Percentiles rank a stretch among this genome's conserved stretches.
Conservation (phyloP, 352 stramenopile genomes). For the Elongisporangium undulatum region DNA sequence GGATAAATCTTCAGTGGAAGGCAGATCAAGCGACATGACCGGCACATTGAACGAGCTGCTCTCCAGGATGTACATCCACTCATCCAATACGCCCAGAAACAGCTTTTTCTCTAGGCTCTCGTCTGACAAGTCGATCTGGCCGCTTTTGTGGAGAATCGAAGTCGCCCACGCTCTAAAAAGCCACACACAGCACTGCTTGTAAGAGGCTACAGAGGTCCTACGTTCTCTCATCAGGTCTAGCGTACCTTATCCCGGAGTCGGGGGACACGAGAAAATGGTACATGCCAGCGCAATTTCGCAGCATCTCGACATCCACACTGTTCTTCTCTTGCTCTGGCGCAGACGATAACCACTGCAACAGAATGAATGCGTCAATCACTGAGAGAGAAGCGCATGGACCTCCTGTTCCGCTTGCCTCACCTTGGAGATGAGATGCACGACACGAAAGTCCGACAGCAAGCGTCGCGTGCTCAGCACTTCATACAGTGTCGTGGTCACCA, state of each 20-base stretch:
- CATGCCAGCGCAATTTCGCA: slow-evolving; percentile 61
- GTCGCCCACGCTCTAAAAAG: slow-evolving; percentile 60
- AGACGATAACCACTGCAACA: slow-evolving; percentile 36
- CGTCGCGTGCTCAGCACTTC: slow-evolving; percentile 74
- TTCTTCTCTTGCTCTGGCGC: slow-evolving; percentile 27
- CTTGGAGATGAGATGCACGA: slow-evolving; percentile 71
- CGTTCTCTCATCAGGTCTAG: neutral
- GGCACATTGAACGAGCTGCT: slow-evolving; percentile 70
- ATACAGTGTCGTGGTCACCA: slow-evolving; percentile 52
- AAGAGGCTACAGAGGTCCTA: neutral
- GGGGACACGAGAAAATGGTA: slow-evolving; percentile 77
- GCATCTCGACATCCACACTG: slow-evolving; percentile 33
- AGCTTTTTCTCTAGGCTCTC: slow-evolving; percentile 37
- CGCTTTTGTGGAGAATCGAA: slow-evolving; percentile 44
- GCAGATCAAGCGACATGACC: slow-evolving; percentile 62
- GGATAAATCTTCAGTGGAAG: slow-evolving; percentile 60
- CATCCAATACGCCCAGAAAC: slow-evolving; percentile 72
- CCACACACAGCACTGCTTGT: neutral
- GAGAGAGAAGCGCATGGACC: neutral
- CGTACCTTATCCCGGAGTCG: slow-evolving; percentile 70
- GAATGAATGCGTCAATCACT: slow-evolving; percentile 1
- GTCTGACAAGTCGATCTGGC: slow-evolving; percentile 49
- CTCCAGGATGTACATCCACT: slow-evolving; percentile 87
- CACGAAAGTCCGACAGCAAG: slow-evolving; percentile 77
- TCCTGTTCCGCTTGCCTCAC: slow-evolving; percentile 12